Evolutionary conservation across 306 rosid genomes (phyloP).

Genomic region (Fagus sylvatica): DNA sequence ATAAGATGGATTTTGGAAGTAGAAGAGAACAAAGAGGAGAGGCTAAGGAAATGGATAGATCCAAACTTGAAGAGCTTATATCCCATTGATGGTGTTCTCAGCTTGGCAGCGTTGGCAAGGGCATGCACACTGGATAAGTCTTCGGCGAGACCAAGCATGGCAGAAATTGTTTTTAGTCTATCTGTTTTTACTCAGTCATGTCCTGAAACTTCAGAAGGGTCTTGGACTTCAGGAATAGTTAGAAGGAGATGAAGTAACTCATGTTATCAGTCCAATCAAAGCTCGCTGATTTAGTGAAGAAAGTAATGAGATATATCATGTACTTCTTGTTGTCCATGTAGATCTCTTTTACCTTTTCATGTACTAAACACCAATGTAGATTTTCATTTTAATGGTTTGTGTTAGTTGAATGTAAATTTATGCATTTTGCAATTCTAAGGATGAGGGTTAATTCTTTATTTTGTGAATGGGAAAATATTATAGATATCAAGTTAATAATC

Average conservation of each 20-base stretch:
- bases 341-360: neutral
- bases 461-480: too few relatives aligned
- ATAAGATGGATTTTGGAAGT: conserved; percentile 50
- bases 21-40: conserved; percentile 49
- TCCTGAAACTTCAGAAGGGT: neutral
- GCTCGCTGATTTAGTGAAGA: conserved; percentile 21
- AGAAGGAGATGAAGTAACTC: conserved; percentile 13
- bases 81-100: conserved; percentile 54
- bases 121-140: conserved; percentile 56
- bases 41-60: conserved; percentile 63
- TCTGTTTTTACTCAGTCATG: conserved; percentile 30
- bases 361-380: neutral
- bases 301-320: neutral
- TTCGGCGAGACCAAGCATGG: conserved; percentile 32
- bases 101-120: conserved; percentile 55
- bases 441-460: too few relatives aligned
- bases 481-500: too few relatives aligned
- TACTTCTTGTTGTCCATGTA: too few relatives aligned
- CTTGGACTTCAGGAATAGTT: neutral
- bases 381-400: neutral
- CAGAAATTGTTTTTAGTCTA: conserved; percentile 36
- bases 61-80: conserved; percentile 44
- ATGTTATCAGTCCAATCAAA: conserved; percentile 11
- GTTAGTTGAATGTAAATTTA: neutral
- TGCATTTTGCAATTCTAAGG: neutral